Evolutionary conservation across 139 green algal species (phyloP), one percentile per base, ranked within the genome.

Genomic region (Picochlorum sp.): DNA sequence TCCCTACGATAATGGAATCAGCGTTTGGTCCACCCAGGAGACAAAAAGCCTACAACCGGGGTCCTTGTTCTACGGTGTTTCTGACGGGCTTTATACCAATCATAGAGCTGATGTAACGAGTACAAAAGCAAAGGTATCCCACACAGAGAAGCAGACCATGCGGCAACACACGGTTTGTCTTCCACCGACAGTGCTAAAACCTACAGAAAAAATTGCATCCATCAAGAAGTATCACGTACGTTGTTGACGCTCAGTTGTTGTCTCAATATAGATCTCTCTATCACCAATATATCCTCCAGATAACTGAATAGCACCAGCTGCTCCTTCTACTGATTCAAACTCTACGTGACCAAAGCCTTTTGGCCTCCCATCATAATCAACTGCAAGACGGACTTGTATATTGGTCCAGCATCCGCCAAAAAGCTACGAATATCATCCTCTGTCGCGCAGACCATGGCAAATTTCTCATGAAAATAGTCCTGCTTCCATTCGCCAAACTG

Each of bases 391-490:
- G 34, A 84, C 76, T 23, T 73, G 4, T 41, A 16, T 34, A 56
- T 24, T 21, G 30, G 52, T 3, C 49, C 28, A 37, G 57, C 38
- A 37, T 76, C 59, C 9, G 18, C 57, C 34, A 88, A 81, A 70
- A 83, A 83, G 23, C 70, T 65, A 5, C 11, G n/a, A 3, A 88
- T 38, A 23, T 49, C 49, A 14, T 84, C 61, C 54, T 90, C 76
- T 49, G 67, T 65, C 4, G 72, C 4, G 72, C 81, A 2, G 59
- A 41, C 74, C 74, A 91, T 45, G 85, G 67, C 55, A 91, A 67
- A 70, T 91, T 91, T 54, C 83, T 81, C 14, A 87, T 72, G 67
- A 91, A 91, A 26, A 91, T 67, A 23, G 79, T 88, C 34, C 20
- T 51, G 67, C 51, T 73, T 45, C 73, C 79, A 26, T 72, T 56